Percentiles rank a stretch among this genome's conserved stretches.
These are phyloP conservation scores for Alectoria sarmentosa DNA, from an alignment of 495 filamentous ascomycete genomes.

Conservation along the genomic window DNA sequence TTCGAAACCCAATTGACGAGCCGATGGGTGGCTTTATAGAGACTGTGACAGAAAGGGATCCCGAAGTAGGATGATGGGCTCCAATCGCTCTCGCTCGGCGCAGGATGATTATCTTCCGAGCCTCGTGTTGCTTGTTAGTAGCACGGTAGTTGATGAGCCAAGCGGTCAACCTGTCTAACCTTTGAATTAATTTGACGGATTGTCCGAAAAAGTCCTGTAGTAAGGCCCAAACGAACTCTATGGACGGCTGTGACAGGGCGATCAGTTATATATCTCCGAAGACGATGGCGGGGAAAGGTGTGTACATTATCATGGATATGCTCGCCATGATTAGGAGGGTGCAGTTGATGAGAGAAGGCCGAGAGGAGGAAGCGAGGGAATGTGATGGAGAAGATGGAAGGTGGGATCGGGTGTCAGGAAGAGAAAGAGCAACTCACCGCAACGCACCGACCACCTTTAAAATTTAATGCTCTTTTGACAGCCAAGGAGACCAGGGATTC, in stretches of 20 bases:
- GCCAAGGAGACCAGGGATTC: conserved; percentile 9
- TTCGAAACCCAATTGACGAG: not conserved
- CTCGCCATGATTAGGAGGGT: not conserved
- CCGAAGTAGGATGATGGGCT: not conserved
- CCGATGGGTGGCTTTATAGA: not conserved
- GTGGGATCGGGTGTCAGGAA: not conserved
- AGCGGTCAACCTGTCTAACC: conserved; percentile 2
- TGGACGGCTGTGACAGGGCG: conserved; percentile 2
- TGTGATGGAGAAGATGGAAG: not conserved
- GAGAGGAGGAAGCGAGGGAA: not conserved
- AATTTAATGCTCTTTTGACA: conserved; percentile 15
- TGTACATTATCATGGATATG: not conserved
- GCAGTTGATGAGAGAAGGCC: not conserved
- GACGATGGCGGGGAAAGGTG: not conserved
- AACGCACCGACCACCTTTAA: conserved; percentile 10
- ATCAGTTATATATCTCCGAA: conserved; percentile 12
- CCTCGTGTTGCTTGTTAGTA: not conserved
- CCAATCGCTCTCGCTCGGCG: conserved; percentile 4
- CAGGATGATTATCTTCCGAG: not conserved
- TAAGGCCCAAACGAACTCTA: not conserved
- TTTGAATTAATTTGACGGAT: not conserved
- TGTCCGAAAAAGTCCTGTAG: conserved; percentile 12
- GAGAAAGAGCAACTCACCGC: conserved; percentile 2
- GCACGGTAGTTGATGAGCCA: conserved; percentile 7
- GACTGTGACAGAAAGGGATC: not conserved